These are phyloP conservation scores for Fraxinus floribunda DNA, from an alignment of 305 asterid species.

Conservation along the genomic window DNA sequence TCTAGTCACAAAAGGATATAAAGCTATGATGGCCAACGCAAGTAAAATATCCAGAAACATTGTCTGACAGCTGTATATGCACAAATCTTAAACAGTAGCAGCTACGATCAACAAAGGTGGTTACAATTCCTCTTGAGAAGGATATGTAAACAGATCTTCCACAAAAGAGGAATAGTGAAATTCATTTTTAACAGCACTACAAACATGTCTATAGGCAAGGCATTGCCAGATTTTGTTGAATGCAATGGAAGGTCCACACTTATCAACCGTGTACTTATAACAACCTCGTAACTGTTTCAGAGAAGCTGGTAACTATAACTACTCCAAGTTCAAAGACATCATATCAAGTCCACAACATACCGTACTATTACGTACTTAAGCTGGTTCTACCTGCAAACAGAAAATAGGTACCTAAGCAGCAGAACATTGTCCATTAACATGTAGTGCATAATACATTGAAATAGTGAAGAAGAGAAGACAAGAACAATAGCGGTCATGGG, in stretches of 20 bases:
- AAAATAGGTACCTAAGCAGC: not conserved
- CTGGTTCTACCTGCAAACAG: conserved; percentile 11
- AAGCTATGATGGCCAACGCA: conserved; percentile 28
- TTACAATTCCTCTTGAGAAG: conserved; percentile 37
- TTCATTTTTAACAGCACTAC: not conserved
- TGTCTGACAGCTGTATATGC: conserved; percentile 33
- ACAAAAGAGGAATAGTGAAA: conserved; percentile 19
- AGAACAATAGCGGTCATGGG: conserved; percentile 2
- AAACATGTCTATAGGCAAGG: conserved; percentile 27
- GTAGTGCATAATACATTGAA: not conserved
- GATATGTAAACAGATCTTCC: conserved; percentile 46
- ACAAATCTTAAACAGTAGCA: conserved; percentile 28
- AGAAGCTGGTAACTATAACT: conserved; percentile 23
- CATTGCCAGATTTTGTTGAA: conserved; percentile 23
- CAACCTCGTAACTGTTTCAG: conserved; percentile 15
- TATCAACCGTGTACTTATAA: conserved; percentile 16
- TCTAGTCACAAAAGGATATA: not conserved
- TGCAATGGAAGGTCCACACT: conserved; percentile 21
- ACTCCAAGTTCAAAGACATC: conserved; percentile 14
- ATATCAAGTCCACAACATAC: conserved; percentile 11
- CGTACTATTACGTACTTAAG: not conserved
- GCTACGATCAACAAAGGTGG: conserved; percentile 34
- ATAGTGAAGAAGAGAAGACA: conserved; percentile 12
- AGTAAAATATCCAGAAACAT: conserved; percentile 20
- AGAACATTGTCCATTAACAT: not conserved